Conservation (phyloP, 331 rosid genomes). For the Saraca asoca region DNA sequence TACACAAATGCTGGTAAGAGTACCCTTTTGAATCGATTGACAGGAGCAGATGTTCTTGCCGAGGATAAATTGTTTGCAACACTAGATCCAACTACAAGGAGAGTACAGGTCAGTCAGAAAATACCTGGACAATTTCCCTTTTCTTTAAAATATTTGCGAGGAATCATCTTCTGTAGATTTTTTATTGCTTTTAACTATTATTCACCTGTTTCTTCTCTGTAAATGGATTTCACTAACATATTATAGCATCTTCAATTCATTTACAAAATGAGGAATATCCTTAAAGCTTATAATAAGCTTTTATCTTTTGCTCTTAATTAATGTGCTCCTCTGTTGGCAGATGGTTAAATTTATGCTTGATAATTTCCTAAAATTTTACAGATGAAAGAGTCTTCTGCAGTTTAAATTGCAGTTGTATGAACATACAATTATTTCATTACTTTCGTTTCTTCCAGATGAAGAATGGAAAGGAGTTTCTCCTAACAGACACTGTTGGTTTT, state of each 20-base stretch:
- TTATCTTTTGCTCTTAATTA: constrained; percentile 3
- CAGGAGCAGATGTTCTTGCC: constrained; percentile 92
- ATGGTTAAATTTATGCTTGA: constrained; percentile 12
- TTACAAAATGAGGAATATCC: constrained; percentile 16
- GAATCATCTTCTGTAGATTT: neutral
- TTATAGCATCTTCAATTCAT: constrained; percentile 22
- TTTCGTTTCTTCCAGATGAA: constrained; percentile 61
- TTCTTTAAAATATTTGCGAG: neutral
- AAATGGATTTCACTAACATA: constrained; percentile 3
- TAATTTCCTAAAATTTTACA: neutral
- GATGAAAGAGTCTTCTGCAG: constrained; percentile 25
- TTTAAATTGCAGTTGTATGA: constrained; percentile 30
- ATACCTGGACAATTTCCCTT: constrained; percentile 26
- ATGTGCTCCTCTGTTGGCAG: constrained; percentile 14
- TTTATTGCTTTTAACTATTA: constrained; percentile 30
- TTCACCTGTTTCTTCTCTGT: constrained; percentile 10
- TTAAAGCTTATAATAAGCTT: constrained; percentile 4
- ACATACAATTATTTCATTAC: constrained; percentile 29
- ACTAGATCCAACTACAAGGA: constrained; percentile 96
- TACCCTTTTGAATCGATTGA: constrained; percentile 84
- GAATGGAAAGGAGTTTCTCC: constrained; percentile 93
- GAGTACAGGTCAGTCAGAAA: constrained; percentile 79
- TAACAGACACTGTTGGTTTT: constrained; percentile 96
- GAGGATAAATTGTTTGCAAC: constrained; percentile 98
- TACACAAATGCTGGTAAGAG: constrained; percentile 99